Conservation (phyloP, 768 basidiomycete species). For the Chalciporus sphaerocephalus region DNA sequence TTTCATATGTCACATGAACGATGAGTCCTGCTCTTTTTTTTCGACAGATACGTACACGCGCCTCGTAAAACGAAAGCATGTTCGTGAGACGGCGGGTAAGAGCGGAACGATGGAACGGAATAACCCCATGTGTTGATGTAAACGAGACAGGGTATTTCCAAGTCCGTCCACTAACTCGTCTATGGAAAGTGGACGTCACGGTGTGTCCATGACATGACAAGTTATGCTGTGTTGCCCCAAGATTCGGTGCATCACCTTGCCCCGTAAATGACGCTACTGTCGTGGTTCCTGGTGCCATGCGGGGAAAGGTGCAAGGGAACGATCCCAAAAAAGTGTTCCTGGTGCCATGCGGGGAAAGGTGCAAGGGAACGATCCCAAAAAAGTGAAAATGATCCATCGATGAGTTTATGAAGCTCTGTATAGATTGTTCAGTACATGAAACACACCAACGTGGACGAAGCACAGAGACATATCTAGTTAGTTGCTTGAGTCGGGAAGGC, state of each 20-base stretch:
- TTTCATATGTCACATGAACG: too few species aligned
- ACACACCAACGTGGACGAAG: slow-evolving; percentile 7
- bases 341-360: neutral
- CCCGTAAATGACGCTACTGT: neutral
- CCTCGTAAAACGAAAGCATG: neutral
- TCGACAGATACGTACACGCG: neutral
- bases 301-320: slow-evolving; percentile 1
- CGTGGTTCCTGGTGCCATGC: neutral
- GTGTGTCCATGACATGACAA: neutral
- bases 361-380: slow-evolving; percentile 7
- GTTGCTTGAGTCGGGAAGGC: slow-evolving; percentile 7
- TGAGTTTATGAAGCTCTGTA: slow-evolving; percentile 8
- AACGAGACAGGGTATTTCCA: slow-evolving; percentile 18
- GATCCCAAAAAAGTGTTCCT: slow-evolving; percentile 9
- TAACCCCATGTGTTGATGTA: slow-evolving; percentile 1
- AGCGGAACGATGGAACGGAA: neutral
- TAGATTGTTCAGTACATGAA: neutral
- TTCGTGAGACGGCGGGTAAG: neutral
- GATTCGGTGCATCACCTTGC: slow-evolving; percentile 4
- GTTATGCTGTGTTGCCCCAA: slow-evolving; percentile 5
- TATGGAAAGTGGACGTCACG: slow-evolving; percentile 3
- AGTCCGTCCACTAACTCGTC: neutral
- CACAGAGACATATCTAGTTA: slow-evolving; percentile 2
- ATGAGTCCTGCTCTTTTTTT: too few species aligned
- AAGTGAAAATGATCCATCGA: slow-evolving; percentile 17